Evolutionary conservation across 495 filamentous ascomycete genomes (phyloP).

Genomic region (Collariella sp.): DNA sequence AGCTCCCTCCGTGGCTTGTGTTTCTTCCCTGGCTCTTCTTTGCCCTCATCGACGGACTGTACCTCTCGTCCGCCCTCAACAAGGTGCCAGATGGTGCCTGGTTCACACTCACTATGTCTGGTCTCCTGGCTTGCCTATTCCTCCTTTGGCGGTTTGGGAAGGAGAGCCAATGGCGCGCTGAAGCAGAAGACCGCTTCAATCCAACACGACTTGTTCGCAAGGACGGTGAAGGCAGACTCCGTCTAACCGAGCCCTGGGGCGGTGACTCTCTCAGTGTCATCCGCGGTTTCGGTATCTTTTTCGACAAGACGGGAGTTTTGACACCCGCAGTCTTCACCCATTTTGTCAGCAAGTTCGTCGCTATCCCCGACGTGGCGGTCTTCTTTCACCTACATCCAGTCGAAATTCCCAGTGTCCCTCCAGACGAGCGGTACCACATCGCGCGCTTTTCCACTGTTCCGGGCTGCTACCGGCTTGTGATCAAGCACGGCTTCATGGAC

Average conservation of each 20-base stretch:
- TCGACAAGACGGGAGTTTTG: conserved; percentile 47
- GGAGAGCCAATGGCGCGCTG: conserved; percentile 61
- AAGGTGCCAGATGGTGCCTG: conserved; percentile 67
- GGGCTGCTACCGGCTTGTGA: conserved; percentile 52
- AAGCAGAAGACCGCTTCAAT: conserved; percentile 48
- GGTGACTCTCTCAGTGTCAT: conserved; percentile 30
- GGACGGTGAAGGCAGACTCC: conserved; percentile 5
- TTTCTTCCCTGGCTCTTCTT: conserved; percentile 53
- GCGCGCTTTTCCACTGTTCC: conserved; percentile 33
- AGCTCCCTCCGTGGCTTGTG: conserved; percentile 47
- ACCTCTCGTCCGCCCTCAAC: conserved; percentile 54
- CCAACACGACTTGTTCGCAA: conserved; percentile 34
- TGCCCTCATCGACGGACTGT: conserved; percentile 52
- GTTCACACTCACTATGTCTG: conserved; percentile 59
- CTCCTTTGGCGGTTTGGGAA: conserved; percentile 69
- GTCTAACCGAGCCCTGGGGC: conserved; percentile 32
- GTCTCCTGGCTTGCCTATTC: conserved; percentile 50
- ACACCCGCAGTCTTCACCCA: conserved; percentile 50
- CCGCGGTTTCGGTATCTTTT: conserved; percentile 51
- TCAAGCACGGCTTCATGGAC: conserved; percentile 59
- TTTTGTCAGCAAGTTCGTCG: conserved; percentile 50
- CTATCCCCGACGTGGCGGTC: conserved; percentile 43
- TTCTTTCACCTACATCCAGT: conserved; percentile 53
- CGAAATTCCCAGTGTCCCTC: conserved; percentile 37
- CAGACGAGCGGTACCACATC: conserved; percentile 29